phyloP scores from a whole-genome alignment of 352 stramenopile genomes.

The Pythium insidiosum region DNA sequence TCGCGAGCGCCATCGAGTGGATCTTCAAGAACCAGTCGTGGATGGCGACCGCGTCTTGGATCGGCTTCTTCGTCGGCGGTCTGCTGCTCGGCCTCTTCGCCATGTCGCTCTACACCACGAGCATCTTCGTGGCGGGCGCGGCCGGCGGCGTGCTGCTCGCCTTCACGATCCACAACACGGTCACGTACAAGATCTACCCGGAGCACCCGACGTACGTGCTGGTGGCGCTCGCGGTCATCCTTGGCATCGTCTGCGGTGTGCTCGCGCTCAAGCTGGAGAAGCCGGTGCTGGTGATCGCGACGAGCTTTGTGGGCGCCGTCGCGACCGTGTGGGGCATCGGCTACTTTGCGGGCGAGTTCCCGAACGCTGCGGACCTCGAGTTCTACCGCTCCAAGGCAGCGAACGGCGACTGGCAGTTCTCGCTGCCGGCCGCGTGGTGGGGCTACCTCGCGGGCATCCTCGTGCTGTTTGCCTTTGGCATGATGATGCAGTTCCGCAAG shows the following conservation, averaged over 20 bases:
- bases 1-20: conserved; percentile 40
- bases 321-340: conserved; percentile 46
- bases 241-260: conserved; percentile 33
- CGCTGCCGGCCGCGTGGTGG: conserved; percentile 49
- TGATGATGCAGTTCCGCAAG: conserved; percentile 37
- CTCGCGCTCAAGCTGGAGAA: conserved; percentile 50
- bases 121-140: conserved; percentile 49
- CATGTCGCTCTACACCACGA: conserved; percentile 39
- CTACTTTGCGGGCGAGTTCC: conserved; percentile 55
- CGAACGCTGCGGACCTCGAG: conserved; percentile 38
- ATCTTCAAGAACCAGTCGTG: conserved; percentile 43
- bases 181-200: conserved; percentile 48
- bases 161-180: conserved; percentile 45
- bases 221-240: conserved; percentile 29
- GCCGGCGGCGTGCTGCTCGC: conserved; percentile 46
- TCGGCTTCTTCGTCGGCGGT: conserved; percentile 56
- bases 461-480: conserved; percentile 34
- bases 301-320: conserved; percentile 35
- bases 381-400: conserved; percentile 22
- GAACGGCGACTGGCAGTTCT: conserved; percentile 22
- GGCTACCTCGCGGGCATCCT: conserved; percentile 46
- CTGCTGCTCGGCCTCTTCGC: conserved; percentile 37
- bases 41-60: conserved; percentile 51
- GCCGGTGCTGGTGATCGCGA: conserved; percentile 34
- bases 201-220: conserved; percentile 43